These are phyloP conservation scores for Acanthamoeba sp. DNA, from an alignment of 208 protist genomes.

Conservation along the genomic window DNA sequence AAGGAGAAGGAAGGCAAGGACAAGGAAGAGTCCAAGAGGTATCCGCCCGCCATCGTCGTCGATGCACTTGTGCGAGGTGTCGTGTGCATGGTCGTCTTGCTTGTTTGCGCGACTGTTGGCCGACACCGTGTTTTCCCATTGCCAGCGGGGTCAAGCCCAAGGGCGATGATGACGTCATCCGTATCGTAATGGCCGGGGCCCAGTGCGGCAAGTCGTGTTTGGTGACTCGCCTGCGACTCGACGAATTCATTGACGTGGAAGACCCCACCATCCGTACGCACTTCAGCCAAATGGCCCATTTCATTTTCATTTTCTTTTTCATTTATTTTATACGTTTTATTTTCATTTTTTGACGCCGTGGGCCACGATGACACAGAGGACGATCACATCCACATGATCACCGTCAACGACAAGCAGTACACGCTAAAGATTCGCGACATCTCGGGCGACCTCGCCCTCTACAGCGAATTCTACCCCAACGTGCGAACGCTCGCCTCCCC, in stretches of 20 bases:
- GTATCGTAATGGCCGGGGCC: neutral
- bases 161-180: neutral
- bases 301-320: no score
- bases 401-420: constrained; percentile 1
- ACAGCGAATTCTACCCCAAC: constrained; percentile 8
- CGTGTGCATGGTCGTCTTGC: no score
- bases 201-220: constrained; percentile 35
- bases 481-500: neutral
- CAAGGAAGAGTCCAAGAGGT: neutral
- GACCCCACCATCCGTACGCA: constrained; percentile 37
- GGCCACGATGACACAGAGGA: neutral
- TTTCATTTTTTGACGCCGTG: no score
- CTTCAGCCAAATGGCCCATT: no score
- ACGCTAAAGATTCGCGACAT: constrained; percentile 14
- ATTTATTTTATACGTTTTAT: neutral
- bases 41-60: neutral
- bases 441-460: neutral
- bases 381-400: neutral
- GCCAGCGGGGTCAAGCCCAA: neutral
- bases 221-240: neutral
- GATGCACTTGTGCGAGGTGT: no score
- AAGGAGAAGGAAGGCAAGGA: neutral
- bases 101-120: no score
- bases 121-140: neutral
- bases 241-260: constrained; percentile 8